phyloP scores from a whole-genome alignment of 106 monocot genomes.

The Dendrobium huoshanense region DNA sequence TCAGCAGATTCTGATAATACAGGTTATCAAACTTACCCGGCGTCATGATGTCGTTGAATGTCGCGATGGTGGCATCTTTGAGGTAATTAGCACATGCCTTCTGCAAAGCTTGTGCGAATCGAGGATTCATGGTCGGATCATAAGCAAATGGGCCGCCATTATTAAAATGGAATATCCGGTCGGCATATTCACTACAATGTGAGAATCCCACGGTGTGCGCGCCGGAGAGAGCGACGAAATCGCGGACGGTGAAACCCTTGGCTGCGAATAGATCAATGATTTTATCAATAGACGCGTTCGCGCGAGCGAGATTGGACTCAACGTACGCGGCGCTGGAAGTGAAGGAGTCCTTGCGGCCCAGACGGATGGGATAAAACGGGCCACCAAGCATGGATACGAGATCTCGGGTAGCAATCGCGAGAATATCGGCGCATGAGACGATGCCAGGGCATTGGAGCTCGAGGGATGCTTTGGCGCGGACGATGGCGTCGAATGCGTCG shows the following conservation, averaged over 20 bases:
- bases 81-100: conserved; percentile 34
- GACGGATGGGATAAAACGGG: conserved; percentile 30
- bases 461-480: conserved; percentile 60
- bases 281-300: conserved; percentile 24
- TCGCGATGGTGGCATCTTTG: conserved; percentile 25
- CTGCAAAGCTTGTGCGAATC: conserved; percentile 25
- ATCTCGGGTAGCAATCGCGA: conserved; percentile 62
- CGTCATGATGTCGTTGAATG: conserved; percentile 42
- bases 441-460: conserved; percentile 78
- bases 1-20: conserved; percentile 35
- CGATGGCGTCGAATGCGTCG: conserved; percentile 59
- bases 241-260: conserved; percentile 33
- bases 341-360: conserved; percentile 42
- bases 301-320: conserved; percentile 20
- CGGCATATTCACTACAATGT: conserved; percentile 46
- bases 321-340: conserved; percentile 20
- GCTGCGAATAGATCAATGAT: conserved; percentile 23
- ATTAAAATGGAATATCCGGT: conserved; percentile 21
- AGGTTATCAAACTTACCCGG: conserved; percentile 39
- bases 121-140: conserved; percentile 30
- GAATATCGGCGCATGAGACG: conserved; percentile 92
- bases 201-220: conserved; percentile 65
- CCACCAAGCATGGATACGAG: conserved; percentile 68
- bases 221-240: conserved; percentile 43
- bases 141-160: conserved; percentile 9